These are phyloP conservation scores for Persicaria tinctoria DNA, from an alignment of 148 eudicot species.

Conservation along the genomic window DNA sequence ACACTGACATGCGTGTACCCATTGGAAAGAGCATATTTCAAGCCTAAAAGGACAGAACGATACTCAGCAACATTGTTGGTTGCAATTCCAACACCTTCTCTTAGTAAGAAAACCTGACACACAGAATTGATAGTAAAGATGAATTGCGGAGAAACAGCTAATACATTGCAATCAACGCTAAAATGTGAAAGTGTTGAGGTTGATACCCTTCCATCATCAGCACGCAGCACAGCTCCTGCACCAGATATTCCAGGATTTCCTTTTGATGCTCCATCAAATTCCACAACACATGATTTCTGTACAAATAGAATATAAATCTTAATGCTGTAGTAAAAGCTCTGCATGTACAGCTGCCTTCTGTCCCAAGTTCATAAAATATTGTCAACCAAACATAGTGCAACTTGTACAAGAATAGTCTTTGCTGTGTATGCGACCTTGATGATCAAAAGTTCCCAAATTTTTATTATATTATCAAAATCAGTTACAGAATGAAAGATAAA, in stretches of 20 bases:
- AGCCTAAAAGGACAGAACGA: constrained; percentile 68
- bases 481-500: background rate
- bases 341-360: background rate
- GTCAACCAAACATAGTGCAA: too few relatives aligned
- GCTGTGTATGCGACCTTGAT: background rate
- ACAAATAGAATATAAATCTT: background rate
- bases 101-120: constrained; percentile 19
- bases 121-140: background rate
- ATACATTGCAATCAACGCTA: background rate
- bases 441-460: background rate
- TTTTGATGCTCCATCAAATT: constrained; percentile 93
- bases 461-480: too few relatives aligned
- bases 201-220: constrained; percentile 51
- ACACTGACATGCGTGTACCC: constrained; percentile 56
- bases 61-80: constrained; percentile 91
- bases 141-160: background rate
- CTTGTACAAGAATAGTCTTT: background rate
- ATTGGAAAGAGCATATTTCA: constrained; percentile 57
- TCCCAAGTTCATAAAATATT: background rate
- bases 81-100: constrained; percentile 84
- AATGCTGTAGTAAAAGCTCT: background rate
- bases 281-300: constrained; percentile 56
- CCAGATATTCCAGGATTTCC: constrained; percentile 92
- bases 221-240: constrained; percentile 87
- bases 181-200: background rate